These are phyloP conservation scores for Boletus rex-veris DNA, from an alignment of 768 basidiomycete species.

Conservation along the genomic window DNA sequence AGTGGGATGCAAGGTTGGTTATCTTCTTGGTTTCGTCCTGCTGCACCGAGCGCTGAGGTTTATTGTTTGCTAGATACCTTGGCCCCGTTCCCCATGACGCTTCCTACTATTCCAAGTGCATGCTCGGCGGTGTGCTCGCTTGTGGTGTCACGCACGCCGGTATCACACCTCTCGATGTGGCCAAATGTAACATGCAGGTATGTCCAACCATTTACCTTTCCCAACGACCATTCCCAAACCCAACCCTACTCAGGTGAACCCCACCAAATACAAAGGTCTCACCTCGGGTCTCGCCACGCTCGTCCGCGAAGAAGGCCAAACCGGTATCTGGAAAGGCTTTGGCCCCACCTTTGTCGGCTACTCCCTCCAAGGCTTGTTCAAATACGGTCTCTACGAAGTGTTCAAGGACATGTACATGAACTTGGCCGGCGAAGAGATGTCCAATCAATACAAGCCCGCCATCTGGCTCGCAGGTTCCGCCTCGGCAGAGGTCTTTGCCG, in stretches of 20 bases:
- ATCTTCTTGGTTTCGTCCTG: background rate
- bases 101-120: slow-evolving; percentile 78
- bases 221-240: background rate
- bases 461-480: slow-evolving; percentile 96
- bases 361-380: slow-evolving; percentile 96
- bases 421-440: slow-evolving; percentile 76
- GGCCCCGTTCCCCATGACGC: slow-evolving; percentile 76
- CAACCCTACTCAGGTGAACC: slow-evolving; percentile 57
- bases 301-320: slow-evolving; percentile 75
- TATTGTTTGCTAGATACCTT: slow-evolving; percentile 42
- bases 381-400: slow-evolving; percentile 95
- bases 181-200: slow-evolving; percentile 92
- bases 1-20: slow-evolving; percentile 72
- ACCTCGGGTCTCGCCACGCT: slow-evolving; percentile 58
- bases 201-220: slow-evolving; percentile 11
- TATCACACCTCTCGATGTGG: slow-evolving; percentile 83
- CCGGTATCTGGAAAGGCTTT: slow-evolving; percentile 91
- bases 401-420: slow-evolving; percentile 96
- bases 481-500: slow-evolving; percentile 93
- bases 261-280: slow-evolving; percentile 70
- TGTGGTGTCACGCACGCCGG: slow-evolving; percentile 88
- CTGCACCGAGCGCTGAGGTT: background rate
- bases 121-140: slow-evolving; percentile 84
- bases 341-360: slow-evolving; percentile 93
- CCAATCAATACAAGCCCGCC: slow-evolving; percentile 77